Base-by-base conservation (phyloP, 2,329 filamentous ascomycete species). In the Aureobasidium leucospermi region DNA sequence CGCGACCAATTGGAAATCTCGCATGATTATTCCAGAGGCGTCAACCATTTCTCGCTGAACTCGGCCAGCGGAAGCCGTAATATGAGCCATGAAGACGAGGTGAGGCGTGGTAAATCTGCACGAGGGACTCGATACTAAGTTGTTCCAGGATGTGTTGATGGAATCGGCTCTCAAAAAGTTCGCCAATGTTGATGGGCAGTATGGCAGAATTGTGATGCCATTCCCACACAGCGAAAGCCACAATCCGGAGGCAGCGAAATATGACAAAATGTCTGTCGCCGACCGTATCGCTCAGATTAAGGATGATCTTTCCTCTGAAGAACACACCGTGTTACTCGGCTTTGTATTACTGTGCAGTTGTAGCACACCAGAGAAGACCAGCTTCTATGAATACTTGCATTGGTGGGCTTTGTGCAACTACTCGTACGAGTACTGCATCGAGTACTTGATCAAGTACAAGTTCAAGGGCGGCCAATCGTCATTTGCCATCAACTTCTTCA, bases 201-300 rank as follows among this genome's bases (percentile, higher is more conserved):
- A 63, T 7, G 70, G 70, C 39, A 62, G 67, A 4, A 61, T 68
- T 0, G 45, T 74, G 1, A 74, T 74, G 70, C 73, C 73, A 0
- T 75, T 67, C 43, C 73, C 73, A 0, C 69, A 73, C 48, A 70
- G 73, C 11, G 66, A 70, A 0, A 61, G 68, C 6, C 65, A 68
- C 4, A 61, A 64, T 9, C 68, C 70, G 0, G 52, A 58, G 11
- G 63, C 64, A 0, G 59, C 60, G 0, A 61, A 62, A n/a, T 69
- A 68, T 38, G 69, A 72, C 39, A 61, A 63, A 10, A 60, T 74
- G 3, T 68, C 58, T 0, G 66, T 68, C 1, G 61, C 65, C 28
- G 67, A 73, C 1, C 67, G 72, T 0, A 58, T 75, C 0, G 67
- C 70, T 15, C 62, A 67, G 41, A 53, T 72, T 4, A 55, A 61